Base-by-base conservation (phyloP, 345 rosid species). In the Passiflora organensis region DNA sequence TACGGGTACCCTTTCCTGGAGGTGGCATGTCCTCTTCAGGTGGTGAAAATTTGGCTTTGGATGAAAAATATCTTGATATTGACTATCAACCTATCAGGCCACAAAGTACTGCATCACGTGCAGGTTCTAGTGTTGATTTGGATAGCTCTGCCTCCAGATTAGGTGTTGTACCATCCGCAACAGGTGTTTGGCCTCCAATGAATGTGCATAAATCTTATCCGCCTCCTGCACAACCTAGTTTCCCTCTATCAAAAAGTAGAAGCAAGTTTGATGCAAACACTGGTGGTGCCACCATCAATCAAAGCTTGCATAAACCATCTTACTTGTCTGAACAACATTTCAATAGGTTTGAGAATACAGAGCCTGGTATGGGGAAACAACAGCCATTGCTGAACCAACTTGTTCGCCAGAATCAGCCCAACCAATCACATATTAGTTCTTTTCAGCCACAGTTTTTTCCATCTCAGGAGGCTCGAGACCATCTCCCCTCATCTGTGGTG, bases 171-270 rank as follows among this genome's bases (percentile, higher is more conserved):
- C 62, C 76, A 10, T 49, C 72, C 23, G 66, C 80, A 47, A 18
- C 70, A 16, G 78, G 81, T 41, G 41, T 56, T 45, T 77, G 95
- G 95, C 80, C 85, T 63, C 72, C 75, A n/a, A 52, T 71, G 48
- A 76, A 80, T 76, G 69, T 38, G 58, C 80, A 69, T 60, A 83
- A 74, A 64, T 73, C 95, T 66, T 75, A 78, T 52, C 83, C 71
- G 42, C 72, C 65, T 16, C 68, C 78, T 32, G 21, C 69, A 48
- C 75, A 75, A 59, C 68, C 79, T 55, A 70, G 57, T 60, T 81
- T 74, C 59, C 66, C 76, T 11, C 75, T 65, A 54, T 82, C 71
- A 48, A 67, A 60, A 62, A 71, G 17, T 43, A 51, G 75, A 49
- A 64, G 60, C 51, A 72, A 67, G 38, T 71, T 78, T 42, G 80